phyloP scores from a whole-genome alignment of 2,329 filamentous ascomycete species.

The Cladosporium sp. region DNA sequence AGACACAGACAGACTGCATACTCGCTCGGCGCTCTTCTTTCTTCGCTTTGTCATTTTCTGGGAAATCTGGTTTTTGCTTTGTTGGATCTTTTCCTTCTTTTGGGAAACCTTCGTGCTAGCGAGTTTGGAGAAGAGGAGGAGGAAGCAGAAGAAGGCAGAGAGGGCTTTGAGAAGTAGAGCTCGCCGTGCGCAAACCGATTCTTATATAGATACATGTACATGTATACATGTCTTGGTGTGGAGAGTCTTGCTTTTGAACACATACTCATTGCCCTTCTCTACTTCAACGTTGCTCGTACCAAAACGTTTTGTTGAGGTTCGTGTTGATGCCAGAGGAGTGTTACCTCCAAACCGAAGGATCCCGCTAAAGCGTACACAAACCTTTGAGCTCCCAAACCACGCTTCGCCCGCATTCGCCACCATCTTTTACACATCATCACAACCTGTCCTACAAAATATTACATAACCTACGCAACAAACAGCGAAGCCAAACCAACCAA shows the following conservation, averaged over 20 bases:
- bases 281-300: too few species aligned
- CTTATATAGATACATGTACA: neutral
- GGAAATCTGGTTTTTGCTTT: neutral
- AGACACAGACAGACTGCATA: slow-evolving; percentile 7
- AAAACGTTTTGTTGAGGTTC: too few species aligned
- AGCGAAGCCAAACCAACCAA: neutral
- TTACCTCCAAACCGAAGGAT: neutral
- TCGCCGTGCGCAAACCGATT: neutral
- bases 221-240: neutral
- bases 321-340: too few species aligned
- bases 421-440: neutral
- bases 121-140: neutral
- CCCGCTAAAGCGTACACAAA: neutral
- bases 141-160: neutral
- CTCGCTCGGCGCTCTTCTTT: neutral
- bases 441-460: neutral
- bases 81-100: neutral
- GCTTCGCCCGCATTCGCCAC: neutral
- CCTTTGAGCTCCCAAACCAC: neutral
- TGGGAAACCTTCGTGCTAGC: neutral
- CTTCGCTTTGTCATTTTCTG: neutral
- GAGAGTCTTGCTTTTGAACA: neutral
- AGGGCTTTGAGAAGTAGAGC: neutral
- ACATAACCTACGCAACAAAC: neutral
- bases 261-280: neutral